phyloP scores from a whole-genome alignment of 2,329 filamentous ascomycete species.

The Dendryphion nanum region DNA sequence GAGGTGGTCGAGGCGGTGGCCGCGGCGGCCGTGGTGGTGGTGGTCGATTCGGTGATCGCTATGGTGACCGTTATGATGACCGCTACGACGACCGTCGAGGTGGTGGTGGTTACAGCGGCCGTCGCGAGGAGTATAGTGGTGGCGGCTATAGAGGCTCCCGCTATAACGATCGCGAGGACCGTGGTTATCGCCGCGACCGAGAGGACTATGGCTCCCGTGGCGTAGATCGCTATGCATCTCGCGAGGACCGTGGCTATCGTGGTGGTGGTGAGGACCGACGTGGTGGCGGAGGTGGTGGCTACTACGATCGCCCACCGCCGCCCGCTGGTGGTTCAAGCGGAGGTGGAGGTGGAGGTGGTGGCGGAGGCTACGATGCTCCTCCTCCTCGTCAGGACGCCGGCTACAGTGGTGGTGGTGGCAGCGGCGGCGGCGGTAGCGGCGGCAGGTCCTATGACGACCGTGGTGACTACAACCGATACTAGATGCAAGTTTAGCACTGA shows the following conservation, averaged over 20 bases:
- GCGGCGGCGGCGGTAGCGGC: slow-evolving; percentile 16
- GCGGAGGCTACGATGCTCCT: slow-evolving; percentile 22
- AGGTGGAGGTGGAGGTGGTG: slow-evolving; percentile 25
- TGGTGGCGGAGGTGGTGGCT: slow-evolving; percentile 57
- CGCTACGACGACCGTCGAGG: slow-evolving; percentile 42
- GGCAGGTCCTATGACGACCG: slow-evolving; percentile 40
- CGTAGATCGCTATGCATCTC: slow-evolving; percentile 37
- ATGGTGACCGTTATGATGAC: slow-evolving; percentile 44
- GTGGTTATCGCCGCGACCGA: slow-evolving; percentile 45
- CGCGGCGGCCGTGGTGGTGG: slow-evolving; percentile 51
- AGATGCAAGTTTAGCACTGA: slow-evolving; percentile 35
- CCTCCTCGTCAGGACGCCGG: slow-evolving; percentile 33
- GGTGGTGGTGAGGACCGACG: slow-evolving; percentile 63
- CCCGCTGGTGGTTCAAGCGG: slow-evolving; percentile 24
- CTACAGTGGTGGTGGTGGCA: slow-evolving; percentile 29
- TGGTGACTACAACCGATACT: slow-evolving; percentile 48
- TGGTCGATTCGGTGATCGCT: slow-evolving; percentile 45
- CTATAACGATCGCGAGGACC: slow-evolving; percentile 43
- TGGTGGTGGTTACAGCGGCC: slow-evolving; percentile 33
- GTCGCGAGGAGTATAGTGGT: slow-evolving; percentile 48
- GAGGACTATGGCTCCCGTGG: slow-evolving; percentile 24
- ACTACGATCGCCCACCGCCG: slow-evolving; percentile 53
- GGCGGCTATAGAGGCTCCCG: slow-evolving; percentile 42
- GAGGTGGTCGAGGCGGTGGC: slow-evolving; percentile 46
- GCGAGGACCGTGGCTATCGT: slow-evolving; percentile 60